Conservation (phyloP, 2,329 filamentous ascomycete species). For the Chaetomium globosum region DNA sequence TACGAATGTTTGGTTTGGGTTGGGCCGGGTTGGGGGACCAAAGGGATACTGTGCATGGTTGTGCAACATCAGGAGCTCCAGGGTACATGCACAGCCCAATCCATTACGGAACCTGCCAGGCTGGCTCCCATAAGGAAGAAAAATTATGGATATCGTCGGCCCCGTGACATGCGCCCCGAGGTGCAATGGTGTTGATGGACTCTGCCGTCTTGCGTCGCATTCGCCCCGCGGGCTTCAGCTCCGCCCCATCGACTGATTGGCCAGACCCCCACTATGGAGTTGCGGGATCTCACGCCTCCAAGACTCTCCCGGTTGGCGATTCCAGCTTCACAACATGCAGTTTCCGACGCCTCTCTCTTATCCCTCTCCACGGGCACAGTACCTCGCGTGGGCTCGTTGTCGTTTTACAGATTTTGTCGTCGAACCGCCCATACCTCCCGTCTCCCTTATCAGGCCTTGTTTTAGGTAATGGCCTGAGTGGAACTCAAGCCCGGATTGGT, state of each 20-base stretch:
- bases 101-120: constrained; percentile 5
- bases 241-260: constrained; percentile 19
- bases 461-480: constrained; percentile 35
- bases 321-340: constrained; percentile 18
- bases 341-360: not conserved
- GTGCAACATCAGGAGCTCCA: constrained; percentile 3
- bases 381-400: constrained; percentile 19
- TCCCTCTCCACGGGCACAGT: not conserved
- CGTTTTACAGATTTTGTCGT: not conserved
- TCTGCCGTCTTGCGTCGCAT: not conserved
- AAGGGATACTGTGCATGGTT: not conserved
- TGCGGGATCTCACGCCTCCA: constrained; percentile 2
- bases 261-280: constrained; percentile 21
- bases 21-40: constrained; percentile 5
- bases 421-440: not conserved
- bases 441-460: constrained; percentile 36
- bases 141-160: not conserved
- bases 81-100: constrained; percentile 7
- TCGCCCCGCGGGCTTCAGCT: constrained; percentile 19
- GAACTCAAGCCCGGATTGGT: not conserved
- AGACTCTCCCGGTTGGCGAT: not conserved
- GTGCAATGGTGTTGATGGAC: constrained; percentile 13
- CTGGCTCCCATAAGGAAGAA: not conserved
- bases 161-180: constrained; percentile 21
- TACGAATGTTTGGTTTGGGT: constrained; percentile 21